Percentiles rank a stretch among this genome's conserved stretches.
Evolutionary conservation across 129 eudicot species (phyloP).

Genomic region (Flaveria bidentis): DNA sequence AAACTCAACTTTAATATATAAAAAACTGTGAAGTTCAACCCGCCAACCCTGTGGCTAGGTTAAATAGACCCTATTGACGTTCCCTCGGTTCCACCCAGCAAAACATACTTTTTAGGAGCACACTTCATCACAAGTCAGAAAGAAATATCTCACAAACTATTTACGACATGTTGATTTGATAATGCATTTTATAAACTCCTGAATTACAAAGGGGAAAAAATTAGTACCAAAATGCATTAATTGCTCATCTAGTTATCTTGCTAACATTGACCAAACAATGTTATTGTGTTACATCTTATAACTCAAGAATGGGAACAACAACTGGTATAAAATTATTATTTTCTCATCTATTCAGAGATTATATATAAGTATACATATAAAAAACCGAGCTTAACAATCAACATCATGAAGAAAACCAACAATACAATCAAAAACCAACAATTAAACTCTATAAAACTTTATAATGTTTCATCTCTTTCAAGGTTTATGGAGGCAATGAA

Average conservation of each 20-base stretch:
- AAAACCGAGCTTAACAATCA: constrained; percentile 21
- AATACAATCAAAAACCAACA: constrained; percentile 25
- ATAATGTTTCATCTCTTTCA: constrained; percentile 3
- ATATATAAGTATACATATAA: constrained; percentile 23
- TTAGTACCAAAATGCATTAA: neutral
- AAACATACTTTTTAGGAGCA: neutral
- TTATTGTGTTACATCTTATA: constrained; percentile 25
- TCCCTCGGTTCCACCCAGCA: neutral
- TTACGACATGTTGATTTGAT: neutral
- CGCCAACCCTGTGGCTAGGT: too few relatives aligned
- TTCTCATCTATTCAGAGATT: constrained; percentile 7
- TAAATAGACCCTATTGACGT: too few relatives aligned
- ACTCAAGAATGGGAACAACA: constrained; percentile 21
- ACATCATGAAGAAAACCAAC: constrained; percentile 13
- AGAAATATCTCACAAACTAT: neutral
- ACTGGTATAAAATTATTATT: constrained; percentile 17
- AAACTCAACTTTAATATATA: too few relatives aligned
- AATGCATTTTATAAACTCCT: neutral
- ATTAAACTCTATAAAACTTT: constrained; percentile 8
- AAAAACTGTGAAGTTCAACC: too few relatives aligned
- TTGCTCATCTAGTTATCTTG: neutral
- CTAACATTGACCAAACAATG: constrained; percentile 27
- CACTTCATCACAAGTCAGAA: neutral
- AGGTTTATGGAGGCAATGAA: constrained; percentile 3
- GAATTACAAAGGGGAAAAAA: neutral